Percentiles rank a stretch among this genome's conserved stretches.
Conservation (phyloP, 306 rosid genomes). For the Morella rubra region DNA sequence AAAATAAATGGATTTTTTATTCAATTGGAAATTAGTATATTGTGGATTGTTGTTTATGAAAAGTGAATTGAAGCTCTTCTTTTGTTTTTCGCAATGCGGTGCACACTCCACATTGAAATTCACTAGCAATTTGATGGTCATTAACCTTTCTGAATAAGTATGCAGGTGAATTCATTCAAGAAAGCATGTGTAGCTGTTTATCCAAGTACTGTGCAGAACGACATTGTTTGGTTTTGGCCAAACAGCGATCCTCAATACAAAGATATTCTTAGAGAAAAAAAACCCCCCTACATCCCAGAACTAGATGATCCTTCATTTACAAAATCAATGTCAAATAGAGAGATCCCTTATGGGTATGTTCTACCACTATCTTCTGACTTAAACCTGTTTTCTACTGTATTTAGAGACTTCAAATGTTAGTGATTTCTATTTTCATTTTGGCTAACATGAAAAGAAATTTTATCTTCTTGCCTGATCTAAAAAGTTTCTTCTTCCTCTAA, state of each 20-base stretch:
- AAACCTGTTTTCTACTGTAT: background rate
- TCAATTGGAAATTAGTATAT: background rate
- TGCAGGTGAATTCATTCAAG: constrained; percentile 73
- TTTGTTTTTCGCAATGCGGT: background rate
- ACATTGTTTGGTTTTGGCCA: constrained; percentile 92
- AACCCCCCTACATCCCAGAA: constrained; percentile 67
- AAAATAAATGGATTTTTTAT: background rate
- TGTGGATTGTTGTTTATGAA: background rate
- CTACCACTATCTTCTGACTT: constrained; percentile 15
- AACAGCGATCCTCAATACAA: constrained; percentile 70
- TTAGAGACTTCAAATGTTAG: background rate
- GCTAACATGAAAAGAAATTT: background rate
- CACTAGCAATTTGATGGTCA: constrained; percentile 15
- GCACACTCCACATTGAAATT: background rate
- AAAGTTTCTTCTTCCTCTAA: background rate
- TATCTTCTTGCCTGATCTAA: background rate
- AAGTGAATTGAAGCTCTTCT: background rate
- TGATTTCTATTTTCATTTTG: background rate
- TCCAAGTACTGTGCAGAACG: constrained; percentile 74
- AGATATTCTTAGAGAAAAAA: constrained; percentile 57
- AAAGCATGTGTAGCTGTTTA: constrained; percentile 79
- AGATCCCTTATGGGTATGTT: constrained; percentile 73
- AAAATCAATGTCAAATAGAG: constrained; percentile 63
- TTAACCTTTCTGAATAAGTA: constrained; percentile 21
- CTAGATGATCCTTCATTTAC: constrained; percentile 71